These are phyloP conservation scores for Orbilia javanica DNA, from an alignment of 2,329 filamentous ascomycete species.

Conservation along the genomic window DNA sequence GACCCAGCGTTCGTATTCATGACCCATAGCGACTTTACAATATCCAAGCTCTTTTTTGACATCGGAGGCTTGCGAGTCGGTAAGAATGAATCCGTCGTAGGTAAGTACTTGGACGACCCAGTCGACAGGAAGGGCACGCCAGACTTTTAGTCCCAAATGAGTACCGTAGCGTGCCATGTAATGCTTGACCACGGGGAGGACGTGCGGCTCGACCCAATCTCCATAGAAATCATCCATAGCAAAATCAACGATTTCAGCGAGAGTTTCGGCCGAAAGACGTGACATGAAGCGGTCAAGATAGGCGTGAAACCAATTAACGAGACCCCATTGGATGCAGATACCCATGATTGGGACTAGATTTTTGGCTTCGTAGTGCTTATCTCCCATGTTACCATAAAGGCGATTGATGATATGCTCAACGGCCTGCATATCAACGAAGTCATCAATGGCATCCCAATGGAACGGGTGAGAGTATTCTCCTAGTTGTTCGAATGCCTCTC, in stretches of 20 bases:
- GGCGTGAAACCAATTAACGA: conserved; percentile 37
- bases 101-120: conserved; percentile 36
- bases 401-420: conserved; percentile 52
- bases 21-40: conserved; percentile 35
- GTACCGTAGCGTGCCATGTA: conserved; percentile 48
- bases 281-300: conserved; percentile 47
- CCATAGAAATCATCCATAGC: conserved; percentile 23
- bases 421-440: conserved; percentile 32
- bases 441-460: conserved; percentile 30
- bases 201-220: conserved; percentile 34
- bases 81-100: conserved; percentile 43
- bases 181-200: conserved; percentile 37
- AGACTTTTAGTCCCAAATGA: conserved; percentile 27
- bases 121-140: conserved; percentile 37
- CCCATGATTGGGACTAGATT: conserved; percentile 46
- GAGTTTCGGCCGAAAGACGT: conserved; percentile 18
- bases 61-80: neutral
- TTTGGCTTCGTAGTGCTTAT: conserved; percentile 49
- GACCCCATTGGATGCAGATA: conserved; percentile 33
- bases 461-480: conserved; percentile 8
- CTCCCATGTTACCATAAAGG: conserved; percentile 52
- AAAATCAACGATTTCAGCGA: conserved; percentile 24
- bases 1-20: conserved; percentile 47
- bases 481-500: conserved; percentile 19
- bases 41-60: conserved; percentile 35